phyloP scores from a whole-genome alignment of 495 filamentous ascomycete genomes.

The Penicillium taxi region DNA sequence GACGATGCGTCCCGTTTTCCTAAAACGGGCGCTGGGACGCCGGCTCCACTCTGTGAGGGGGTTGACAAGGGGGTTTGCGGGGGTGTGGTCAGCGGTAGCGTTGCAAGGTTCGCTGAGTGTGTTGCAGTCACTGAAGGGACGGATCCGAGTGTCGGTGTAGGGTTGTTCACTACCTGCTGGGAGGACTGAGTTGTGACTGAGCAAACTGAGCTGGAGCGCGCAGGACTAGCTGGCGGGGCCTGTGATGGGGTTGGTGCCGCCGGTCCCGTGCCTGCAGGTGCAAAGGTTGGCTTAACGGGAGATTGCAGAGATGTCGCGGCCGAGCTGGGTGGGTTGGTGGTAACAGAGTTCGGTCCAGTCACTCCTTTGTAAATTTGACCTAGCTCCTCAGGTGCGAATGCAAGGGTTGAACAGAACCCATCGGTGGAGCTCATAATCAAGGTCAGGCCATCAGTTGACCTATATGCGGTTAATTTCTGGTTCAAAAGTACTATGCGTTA shows the following conservation, averaged over 20 bases:
- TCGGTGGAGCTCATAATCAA: conserved; percentile 95
- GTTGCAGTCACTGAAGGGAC: conserved; percentile 67
- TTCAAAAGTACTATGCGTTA: conserved; percentile 12
- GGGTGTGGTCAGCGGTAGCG: conserved; percentile 64
- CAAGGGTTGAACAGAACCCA: conserved; percentile 89
- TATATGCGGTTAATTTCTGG: conserved; percentile 29
- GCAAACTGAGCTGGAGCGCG: conserved; percentile 76
- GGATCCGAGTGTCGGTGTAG: conserved; percentile 63
- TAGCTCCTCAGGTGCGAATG: conserved; percentile 77
- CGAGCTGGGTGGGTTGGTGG: conserved; percentile 37
- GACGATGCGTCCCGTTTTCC: conserved; percentile 48
- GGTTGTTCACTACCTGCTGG: conserved; percentile 57
- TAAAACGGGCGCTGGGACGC: conserved; percentile 36
- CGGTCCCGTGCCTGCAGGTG: conserved; percentile 26
- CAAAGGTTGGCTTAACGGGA: conserved; percentile 44
- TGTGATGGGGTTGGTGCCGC: conserved; percentile 31
- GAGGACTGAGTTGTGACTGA: conserved; percentile 63
- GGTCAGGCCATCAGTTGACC: conserved; percentile 88
- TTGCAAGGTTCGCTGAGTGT: conserved; percentile 47
- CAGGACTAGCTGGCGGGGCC: conserved; percentile 61
- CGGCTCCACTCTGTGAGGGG: conserved; percentile 34
- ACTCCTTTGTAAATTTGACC: conserved; percentile 76
- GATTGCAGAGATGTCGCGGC: conserved; percentile 51
- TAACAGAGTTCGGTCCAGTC: conserved; percentile 36
- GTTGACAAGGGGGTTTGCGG: conserved; percentile 64